Evolutionary conservation across 805 yeast genomes (phyloP).

Genomic region (Wickerhamomyces canadensis): DNA sequence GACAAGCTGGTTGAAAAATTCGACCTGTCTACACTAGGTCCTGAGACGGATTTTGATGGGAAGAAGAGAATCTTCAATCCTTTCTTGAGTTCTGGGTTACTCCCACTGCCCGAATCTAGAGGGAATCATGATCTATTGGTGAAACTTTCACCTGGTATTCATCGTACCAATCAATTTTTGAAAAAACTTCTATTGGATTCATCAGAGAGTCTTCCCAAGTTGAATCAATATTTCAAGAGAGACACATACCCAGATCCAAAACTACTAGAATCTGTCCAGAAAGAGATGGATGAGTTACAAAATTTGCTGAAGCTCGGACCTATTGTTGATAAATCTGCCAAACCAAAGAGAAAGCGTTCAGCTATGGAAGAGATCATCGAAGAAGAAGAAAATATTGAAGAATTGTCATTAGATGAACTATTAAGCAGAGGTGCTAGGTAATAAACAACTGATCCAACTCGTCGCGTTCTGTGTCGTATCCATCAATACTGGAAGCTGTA

Average conservation of each 20-base stretch:
- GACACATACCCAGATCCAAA: conserved; percentile 15
- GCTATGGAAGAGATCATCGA: conserved; percentile 6
- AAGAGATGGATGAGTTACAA: conserved; percentile 9
- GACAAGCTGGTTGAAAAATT: conserved; percentile 36
- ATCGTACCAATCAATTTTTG: conserved; percentile 12
- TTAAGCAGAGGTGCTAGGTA: conserved; percentile 4
- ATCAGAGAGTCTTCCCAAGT: conserved; percentile 1
- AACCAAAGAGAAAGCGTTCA: conserved; percentile 3
- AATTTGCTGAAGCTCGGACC: conserved; percentile 16
- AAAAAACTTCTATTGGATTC: conserved; percentile 13
- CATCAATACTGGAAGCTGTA: background rate
- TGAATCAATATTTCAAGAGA: conserved; percentile 10
- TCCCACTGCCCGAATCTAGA: conserved; percentile 9
- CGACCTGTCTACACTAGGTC: conserved; percentile 32
- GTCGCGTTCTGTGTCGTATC: conserved; percentile 1
- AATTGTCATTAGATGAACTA: conserved; percentile 7
- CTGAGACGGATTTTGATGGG: conserved; percentile 20
- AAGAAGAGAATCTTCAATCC: conserved; percentile 16
- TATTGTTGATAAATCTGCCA: conserved; percentile 13
- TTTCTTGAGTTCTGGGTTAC: conserved; percentile 8
- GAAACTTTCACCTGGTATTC: conserved; percentile 22
- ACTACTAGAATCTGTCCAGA: conserved; percentile 7
- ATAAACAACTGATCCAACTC: conserved; percentile 2
- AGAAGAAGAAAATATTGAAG: conserved; percentile 10
- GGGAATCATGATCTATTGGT: conserved; percentile 21